These are phyloP conservation scores for Suhomyces ambrosiae DNA, from an alignment of 1,139 yeast species.

Conservation along the genomic window DNA sequence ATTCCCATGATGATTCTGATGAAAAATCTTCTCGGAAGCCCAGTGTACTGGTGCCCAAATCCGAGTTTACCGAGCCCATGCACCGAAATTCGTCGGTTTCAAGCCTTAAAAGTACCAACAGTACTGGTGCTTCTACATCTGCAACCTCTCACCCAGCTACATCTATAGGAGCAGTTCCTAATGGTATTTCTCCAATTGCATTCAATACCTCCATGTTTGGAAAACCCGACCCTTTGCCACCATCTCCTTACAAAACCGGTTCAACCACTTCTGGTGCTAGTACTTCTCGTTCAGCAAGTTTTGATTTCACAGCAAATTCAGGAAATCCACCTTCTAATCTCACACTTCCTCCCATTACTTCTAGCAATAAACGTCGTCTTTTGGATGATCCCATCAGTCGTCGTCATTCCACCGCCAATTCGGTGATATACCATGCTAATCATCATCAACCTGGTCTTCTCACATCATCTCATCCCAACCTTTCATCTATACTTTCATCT, in stretches of 20 bases:
- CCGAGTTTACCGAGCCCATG: neutral
- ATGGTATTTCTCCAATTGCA: slow-evolving; percentile 20
- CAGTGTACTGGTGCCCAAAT: neutral
- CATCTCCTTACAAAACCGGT: slow-evolving; percentile 11
- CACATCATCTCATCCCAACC: slow-evolving; percentile 19
- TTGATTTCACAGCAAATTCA: slow-evolving; percentile 28
- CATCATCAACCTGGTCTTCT: slow-evolving; percentile 7
- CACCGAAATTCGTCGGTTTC: slow-evolving; percentile 3
- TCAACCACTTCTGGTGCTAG: slow-evolving; percentile 11
- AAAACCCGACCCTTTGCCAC: slow-evolving; percentile 13
- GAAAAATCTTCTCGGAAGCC: slow-evolving; percentile 1
- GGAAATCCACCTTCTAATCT: slow-evolving; percentile 6
- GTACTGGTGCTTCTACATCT: neutral
- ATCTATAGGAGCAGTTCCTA: too few species aligned
- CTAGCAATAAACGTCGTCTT: slow-evolving; percentile 21
- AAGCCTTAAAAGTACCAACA: neutral
- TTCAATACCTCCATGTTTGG: slow-evolving; percentile 48
- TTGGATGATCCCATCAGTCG: slow-evolving; percentile 21
- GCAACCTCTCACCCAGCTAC: slow-evolving; percentile 17
- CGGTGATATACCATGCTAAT: slow-evolving; percentile 11
- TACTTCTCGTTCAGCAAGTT: slow-evolving; percentile 34
- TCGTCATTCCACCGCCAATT: slow-evolving; percentile 20
- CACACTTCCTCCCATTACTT: slow-evolving; percentile 14
- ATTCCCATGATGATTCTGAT: neutral
- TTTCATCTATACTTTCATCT: slow-evolving; percentile 11